Percentiles rank a stretch among this genome's conserved stretches.
These are phyloP conservation scores for Pleurotus tuber-regium DNA, from an alignment of 768 basidiomycete species.

Conservation along the genomic window DNA sequence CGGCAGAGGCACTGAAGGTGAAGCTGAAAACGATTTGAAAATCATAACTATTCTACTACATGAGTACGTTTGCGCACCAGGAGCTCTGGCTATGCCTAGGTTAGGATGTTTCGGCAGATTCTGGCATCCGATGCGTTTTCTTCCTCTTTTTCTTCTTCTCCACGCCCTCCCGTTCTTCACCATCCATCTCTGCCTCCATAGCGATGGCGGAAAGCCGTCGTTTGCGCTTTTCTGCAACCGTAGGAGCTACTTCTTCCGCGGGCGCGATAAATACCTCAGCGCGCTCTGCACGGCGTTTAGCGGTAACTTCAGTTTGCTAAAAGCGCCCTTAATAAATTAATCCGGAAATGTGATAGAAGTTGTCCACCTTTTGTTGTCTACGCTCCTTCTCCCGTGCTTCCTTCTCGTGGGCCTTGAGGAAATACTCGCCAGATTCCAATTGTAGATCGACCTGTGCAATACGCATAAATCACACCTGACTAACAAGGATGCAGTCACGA, in stretches of 20 bases:
- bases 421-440: slow-evolving; percentile 96
- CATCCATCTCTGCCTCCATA: slow-evolving; percentile 39
- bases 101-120: neutral
- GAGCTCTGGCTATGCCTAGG: neutral
- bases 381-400: slow-evolving; percentile 68
- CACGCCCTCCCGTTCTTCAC: slow-evolving; percentile 32
- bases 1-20: too few species aligned
- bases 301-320: slow-evolving; percentile 78
- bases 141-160: slow-evolving; percentile 31
- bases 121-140: slow-evolving; percentile 20
- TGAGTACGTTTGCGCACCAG: neutral
- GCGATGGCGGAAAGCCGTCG: slow-evolving; percentile 36
- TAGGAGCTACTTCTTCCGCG: slow-evolving; percentile 67
- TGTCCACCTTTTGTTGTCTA: slow-evolving; percentile 75
- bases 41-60: neutral
- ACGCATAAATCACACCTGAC: neutral
- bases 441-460: slow-evolving; percentile 76
- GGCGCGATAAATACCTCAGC: slow-evolving; percentile 90
- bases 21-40: neutral
- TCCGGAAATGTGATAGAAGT: neutral
- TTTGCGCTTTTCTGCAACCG: slow-evolving; percentile 76
- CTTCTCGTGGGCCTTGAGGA: slow-evolving; percentile 90
- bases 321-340: slow-evolving; percentile 8
- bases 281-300: slow-evolving; percentile 72
- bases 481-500: neutral